Base-by-base conservation (phyloP, 148 eudicot genomes). In the Chenopodium suecicum region DNA sequence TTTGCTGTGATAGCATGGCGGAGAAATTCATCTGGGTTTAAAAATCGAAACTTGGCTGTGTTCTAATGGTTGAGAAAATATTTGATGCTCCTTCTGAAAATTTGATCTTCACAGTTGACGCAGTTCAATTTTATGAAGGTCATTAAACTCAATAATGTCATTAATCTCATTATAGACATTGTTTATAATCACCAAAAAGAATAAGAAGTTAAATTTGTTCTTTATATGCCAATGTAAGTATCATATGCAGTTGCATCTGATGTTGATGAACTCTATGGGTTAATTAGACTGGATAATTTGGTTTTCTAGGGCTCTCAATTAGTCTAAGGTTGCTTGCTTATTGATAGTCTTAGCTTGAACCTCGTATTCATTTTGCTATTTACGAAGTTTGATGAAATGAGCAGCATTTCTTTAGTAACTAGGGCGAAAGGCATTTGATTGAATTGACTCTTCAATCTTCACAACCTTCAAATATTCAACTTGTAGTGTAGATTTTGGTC, bases 1-100 rank as follows among this genome's bases (percentile, higher is more conserved):
- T 50, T 54, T 50, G n/a, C 2, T 68, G 74, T 34, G 73, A 74
- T 74, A 7, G 20, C 32, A 3, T 13, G 27, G 67, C 70, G 54
- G 37, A 71, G 13, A 58, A 23, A n/a, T 75, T 76, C 27, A 52
- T 67, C 6, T 37, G 34, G 50, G 64, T 63, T 6, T 41, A 41
- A 41, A 34, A 41, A 41, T 79, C 62, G 62, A 68, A 37, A 67
- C 1, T 20, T 68, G 62, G 9, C 58, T 34, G 63, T 48, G 9
- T 52, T 10, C 41, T 20, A 14, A 27, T 22, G 12, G 4, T 58
- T 60, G 25, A 62, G 11, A 32, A 54, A 56, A 4, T 3, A 2
- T 76, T 23, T 73, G 76, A 76, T 76, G 64, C 41, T 58, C 8
- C 34, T 76, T 10, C 56, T 6, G 78, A 75, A 75, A 27, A 11